Conservation (phyloP, 345 rosid species). For the Salix suchowensis region DNA sequence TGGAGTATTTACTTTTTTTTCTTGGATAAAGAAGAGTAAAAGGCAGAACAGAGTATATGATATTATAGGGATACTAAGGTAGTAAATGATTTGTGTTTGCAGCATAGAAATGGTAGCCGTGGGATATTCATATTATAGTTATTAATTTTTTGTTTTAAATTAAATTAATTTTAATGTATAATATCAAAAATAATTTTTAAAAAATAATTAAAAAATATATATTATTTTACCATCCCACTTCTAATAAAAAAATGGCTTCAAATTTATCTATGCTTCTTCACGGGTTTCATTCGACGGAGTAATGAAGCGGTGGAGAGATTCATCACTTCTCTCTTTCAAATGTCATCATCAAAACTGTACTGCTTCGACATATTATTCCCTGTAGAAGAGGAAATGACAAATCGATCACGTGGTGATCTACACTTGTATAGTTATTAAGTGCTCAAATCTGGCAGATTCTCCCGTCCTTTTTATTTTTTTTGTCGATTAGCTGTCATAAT, state of each 20-base stretch:
- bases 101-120: neutral
- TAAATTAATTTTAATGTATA: no score
- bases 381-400: neutral
- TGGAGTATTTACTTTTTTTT: neutral
- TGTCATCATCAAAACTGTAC: neutral
- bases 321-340: no score
- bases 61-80: neutral
- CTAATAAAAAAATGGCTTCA: no score
- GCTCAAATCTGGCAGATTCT: no score
- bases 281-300: neutral
- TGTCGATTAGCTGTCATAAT: no score
- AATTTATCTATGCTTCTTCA: neutral
- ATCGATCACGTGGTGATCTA: neutral
- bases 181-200: no score
- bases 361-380: neutral
- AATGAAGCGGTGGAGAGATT: neutral
- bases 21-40: neutral
- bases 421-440: no score
- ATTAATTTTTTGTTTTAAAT: no score
- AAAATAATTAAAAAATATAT: no score
- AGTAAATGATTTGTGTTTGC: neutral
- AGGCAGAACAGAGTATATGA: neutral
- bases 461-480: no score
- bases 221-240: no score
- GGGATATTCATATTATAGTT: no score